Evolutionary conservation across 1,139 yeast species (phyloP), one percentile per base, ranked within the genome.

Genomic region (Protomyces lactucae-debilis): DNA sequence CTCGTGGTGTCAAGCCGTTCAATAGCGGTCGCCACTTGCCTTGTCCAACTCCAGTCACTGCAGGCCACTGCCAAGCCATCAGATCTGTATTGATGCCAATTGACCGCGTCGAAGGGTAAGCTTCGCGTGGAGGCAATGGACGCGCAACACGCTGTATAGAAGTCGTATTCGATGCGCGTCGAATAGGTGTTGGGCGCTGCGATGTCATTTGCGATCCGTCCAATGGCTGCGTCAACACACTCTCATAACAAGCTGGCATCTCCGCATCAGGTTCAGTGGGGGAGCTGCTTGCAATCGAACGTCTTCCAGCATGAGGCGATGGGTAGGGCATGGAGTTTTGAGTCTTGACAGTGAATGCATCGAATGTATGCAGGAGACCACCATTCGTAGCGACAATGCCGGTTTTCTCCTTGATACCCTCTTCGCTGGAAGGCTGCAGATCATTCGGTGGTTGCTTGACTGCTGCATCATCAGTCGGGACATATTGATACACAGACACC

Each of bases 31-130:
- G 23, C 48, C 48, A 43, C 16, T 14, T 39, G n/a, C 16, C 16
- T 14, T 12, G 18, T 12, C 43, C 43, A 28, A 28, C 32, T 28
- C 32, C 32, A 39, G n/a, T 14, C 12, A 18, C 48, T 14, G 14
- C 43, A 14, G 43, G 43, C 43, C 14, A 14, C 14, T 37, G 14
- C 16, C 16, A 14, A 4, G 48, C 25, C 48, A 43, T 16, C 25
- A 16, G 3, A 10, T 59, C 63, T 12, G 63, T 59, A 39, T 52
- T 59, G 35, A 39, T 43, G n/a, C 63, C 63, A 16, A 59, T 59
- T 14, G 63, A 40, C 18, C 63, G 39, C 16, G 57, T 59, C 40
- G 57, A 51, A n/a, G 48, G 48, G 16, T 43, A 43, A 16, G 48
- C 25, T 18, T 43, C 48, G 43, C 43, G 43, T 37, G 43, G 16